Conservation (phyloP, 2,329 filamentous ascomycete genomes). For the Apiospora marii region DNA sequence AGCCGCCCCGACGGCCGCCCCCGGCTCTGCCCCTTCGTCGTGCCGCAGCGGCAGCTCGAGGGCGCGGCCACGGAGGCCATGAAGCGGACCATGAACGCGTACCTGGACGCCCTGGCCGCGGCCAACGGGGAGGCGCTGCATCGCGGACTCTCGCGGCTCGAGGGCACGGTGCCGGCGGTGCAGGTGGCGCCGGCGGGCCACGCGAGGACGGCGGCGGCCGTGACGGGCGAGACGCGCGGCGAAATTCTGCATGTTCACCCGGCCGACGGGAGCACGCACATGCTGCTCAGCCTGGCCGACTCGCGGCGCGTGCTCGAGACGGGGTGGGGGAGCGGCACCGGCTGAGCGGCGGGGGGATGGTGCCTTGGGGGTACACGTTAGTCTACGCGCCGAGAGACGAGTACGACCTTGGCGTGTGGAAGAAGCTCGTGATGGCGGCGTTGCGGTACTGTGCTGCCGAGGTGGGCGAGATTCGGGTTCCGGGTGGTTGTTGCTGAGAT, state of each 20-base stretch:
- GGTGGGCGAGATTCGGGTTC: conserved; percentile 19
- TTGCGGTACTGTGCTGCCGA: conserved; percentile 29
- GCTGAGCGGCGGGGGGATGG: conserved; percentile 23
- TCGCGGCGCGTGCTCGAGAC: conserved; percentile 26
- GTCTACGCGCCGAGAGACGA: conserved; percentile 32
- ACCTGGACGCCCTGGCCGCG: conserved; percentile 27
- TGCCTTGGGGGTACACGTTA: conserved; percentile 33
- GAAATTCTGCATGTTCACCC: conserved; percentile 28
- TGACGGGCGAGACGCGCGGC: conserved; percentile 27
- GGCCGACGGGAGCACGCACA: conserved; percentile 27
- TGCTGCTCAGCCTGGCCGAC: conserved; percentile 27
- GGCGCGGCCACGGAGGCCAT: conserved; percentile 26
- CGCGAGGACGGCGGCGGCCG: neutral
- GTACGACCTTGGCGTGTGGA: conserved; percentile 32
- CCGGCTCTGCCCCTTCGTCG: conserved; percentile 29
- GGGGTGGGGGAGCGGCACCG: conserved; percentile 27
- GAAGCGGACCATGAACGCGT: conserved; percentile 30
- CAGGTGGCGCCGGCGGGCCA: conserved; percentile 25
- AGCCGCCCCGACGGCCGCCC: conserved; percentile 27
- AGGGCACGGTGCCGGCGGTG: conserved; percentile 32
- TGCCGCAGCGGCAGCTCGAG: conserved; percentile 33
- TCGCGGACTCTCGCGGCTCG: conserved; percentile 29
- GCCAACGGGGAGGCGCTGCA: conserved; percentile 28
- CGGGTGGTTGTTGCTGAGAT: conserved; percentile 1
- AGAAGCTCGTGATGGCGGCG: conserved; percentile 29